phyloP scores from a whole-genome alignment of 2,329 filamentous ascomycete species.

The Pseudogymnoascus sp. region DNA sequence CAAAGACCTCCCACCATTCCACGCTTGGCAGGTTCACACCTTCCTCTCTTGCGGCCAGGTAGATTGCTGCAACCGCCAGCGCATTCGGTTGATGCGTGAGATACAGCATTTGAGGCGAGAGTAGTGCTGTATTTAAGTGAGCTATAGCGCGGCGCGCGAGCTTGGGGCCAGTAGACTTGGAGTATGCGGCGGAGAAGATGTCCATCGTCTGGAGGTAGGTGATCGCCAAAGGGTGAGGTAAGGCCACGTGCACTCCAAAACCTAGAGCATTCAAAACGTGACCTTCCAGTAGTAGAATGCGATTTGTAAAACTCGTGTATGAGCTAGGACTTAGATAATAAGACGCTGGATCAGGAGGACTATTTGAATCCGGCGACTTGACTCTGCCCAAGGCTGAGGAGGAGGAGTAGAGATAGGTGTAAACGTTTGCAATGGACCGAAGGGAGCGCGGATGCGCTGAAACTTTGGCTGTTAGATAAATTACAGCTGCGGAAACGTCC shows the following conservation, averaged over 20 bases:
- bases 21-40: slow-evolving; percentile 70
- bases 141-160: slow-evolving; percentile 60
- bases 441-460: slow-evolving; percentile 68
- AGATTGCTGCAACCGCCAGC: slow-evolving; percentile 81
- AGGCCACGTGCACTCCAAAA: slow-evolving; percentile 76
- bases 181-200: slow-evolving; percentile 38
- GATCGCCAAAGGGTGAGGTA: slow-evolving; percentile 79
- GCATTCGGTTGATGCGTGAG: slow-evolving; percentile 84
- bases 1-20: slow-evolving; percentile 98
- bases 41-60: slow-evolving; percentile 73
- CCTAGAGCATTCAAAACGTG: slow-evolving; percentile 66
- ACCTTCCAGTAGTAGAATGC: slow-evolving; percentile 66
- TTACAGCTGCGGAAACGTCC: slow-evolving; percentile 71
- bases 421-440: slow-evolving; percentile 76
- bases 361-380: slow-evolving; percentile 5
- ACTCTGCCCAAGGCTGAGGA: slow-evolving; percentile 33
- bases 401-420: slow-evolving; percentile 66
- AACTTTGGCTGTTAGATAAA: slow-evolving; percentile 79
- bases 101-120: slow-evolving; percentile 84
- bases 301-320: slow-evolving; percentile 56
- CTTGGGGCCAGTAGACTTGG: slow-evolving; percentile 32
- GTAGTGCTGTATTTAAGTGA: slow-evolving; percentile 76
- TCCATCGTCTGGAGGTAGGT: slow-evolving; percentile 90
- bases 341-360: slow-evolving; percentile 35
- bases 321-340: slow-evolving; percentile 67